These are phyloP conservation scores for Meyerozyma smithsonii DNA, from an alignment of 1,139 yeast species.

Conservation along the genomic window DNA sequence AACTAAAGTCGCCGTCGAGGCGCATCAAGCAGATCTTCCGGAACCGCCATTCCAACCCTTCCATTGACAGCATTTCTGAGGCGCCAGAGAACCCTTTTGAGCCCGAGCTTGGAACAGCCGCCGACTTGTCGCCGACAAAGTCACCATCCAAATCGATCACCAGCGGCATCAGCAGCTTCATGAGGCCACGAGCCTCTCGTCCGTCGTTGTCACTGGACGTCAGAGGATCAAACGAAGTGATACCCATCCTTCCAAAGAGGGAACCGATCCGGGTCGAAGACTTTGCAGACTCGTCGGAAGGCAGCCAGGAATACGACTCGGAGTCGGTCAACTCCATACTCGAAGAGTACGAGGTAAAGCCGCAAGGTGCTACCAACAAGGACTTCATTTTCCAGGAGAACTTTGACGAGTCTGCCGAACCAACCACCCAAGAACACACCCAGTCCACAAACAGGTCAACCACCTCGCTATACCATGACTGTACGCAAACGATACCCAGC, in stretches of 20 bases:
- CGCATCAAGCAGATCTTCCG: constrained; percentile 1
- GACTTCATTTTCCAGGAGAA: constrained; percentile 27
- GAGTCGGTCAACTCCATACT: constrained; percentile 33
- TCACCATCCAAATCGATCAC: neutral
- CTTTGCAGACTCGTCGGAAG: constrained; percentile 37
- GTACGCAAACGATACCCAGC: neutral
- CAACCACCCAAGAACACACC: neutral
- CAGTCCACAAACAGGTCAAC: neutral
- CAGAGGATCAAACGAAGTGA: neutral
- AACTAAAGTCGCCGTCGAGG: neutral
- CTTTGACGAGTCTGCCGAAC: constrained; percentile 21
- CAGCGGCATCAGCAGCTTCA: neutral
- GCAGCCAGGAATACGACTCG: constrained; percentile 16
- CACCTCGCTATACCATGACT: neutral
- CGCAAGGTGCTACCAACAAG: constrained; percentile 1
- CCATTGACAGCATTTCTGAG: constrained; percentile 2
- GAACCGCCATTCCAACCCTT: constrained; percentile 1
- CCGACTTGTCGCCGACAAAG: neutral
- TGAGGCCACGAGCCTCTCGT: neutral
- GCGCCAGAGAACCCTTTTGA: neutral
- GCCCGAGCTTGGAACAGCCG: neutral
- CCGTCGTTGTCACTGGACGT: neutral
- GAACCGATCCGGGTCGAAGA: constrained; percentile 26
- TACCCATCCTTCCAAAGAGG: neutral
- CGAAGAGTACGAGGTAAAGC: constrained; percentile 22